Base-by-base conservation (phyloP, 1,284 basidiomycete species). In the Austropuccinia psidii region DNA sequence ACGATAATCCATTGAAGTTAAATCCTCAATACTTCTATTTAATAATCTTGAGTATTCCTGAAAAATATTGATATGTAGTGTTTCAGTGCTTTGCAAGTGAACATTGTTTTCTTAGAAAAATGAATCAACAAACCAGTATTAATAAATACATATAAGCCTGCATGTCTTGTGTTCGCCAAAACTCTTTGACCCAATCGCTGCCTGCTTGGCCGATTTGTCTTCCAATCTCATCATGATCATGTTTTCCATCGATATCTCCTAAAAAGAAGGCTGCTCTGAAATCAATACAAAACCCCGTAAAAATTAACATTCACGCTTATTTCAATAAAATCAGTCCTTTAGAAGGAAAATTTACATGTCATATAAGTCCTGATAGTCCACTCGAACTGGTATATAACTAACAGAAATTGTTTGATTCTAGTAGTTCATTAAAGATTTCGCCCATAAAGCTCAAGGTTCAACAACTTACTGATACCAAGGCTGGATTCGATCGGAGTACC, bases 101-200 rank as follows among this genome's bases (percentile, higher is more conserved):
- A n/a, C n/a, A n/a, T n/a, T n/a, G n/a, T n/a, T n/a, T n/a, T n/a
- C n/a, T n/a, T n/a, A 57, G 17, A 57, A 27, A 55, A 55, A 15
- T 7, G 7, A 4, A 19, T 21, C 6, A 41, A 61, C 58, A 27
- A 24, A 65, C 61, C 61, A 65, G 31, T 13, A 65, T 65, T 31
- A 65, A 49, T 49, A 31, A 24, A 24, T 45, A 65, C 39, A 65
- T 47, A 35, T 65, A 65, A 4, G 80, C 79, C 74, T 82, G 80
- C 82, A 83, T 83, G 77, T 83, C 83, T 35, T 78, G 76, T 75
- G 74, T 81, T 68, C 83, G 76, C 82, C 82, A 83, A 75, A 78
- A 78, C 45, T 77, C 75, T 37, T 79, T 54, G 19, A 80, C 78
- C 75, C 82, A 82, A 13, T 79, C 74, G 43, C 77, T 75, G 0